phyloP scores from a whole-genome alignment of 2,329 filamentous ascomycete species.

The Colletotrichum liaoningense region DNA sequence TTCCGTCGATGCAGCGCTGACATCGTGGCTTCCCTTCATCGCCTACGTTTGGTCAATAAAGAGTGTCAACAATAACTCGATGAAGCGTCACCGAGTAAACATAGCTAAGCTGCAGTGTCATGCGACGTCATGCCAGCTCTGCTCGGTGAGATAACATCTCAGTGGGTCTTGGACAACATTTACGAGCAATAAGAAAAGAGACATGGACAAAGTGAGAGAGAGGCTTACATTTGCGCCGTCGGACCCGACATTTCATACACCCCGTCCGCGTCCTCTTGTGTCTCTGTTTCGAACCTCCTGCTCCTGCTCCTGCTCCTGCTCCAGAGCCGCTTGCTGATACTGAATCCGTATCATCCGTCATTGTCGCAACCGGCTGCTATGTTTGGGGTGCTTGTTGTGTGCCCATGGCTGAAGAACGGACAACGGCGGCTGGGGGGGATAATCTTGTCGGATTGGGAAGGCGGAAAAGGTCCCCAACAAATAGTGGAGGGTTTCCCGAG shows the following conservation, averaged over 20 bases:
- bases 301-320: neutral
- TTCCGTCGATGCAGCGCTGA: constrained; percentile 57
- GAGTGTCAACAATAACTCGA: neutral
- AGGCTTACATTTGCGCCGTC: constrained; percentile 59
- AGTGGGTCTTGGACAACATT: neutral
- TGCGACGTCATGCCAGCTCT: neutral
- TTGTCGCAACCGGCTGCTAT: constrained; percentile 1
- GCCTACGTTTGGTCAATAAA: constrained; percentile 46
- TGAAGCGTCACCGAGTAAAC: neutral
- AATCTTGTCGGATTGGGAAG: constrained; percentile 36
- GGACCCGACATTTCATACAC: constrained; percentile 60
- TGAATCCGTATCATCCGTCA: constrained; percentile 30
- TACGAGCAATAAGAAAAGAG: neutral
- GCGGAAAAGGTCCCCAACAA: constrained; percentile 18
- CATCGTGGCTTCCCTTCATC: constrained; percentile 63
- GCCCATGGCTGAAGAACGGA: constrained; percentile 11
- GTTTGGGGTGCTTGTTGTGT: neutral
- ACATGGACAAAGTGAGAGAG: neutral
- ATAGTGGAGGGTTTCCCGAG: constrained; percentile 18
- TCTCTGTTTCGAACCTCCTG: constrained; percentile 4
- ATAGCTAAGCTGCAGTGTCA: neutral
- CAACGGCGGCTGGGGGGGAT: constrained; percentile 11
- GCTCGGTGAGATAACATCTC: neutral
- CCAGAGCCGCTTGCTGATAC: constrained; percentile 10
- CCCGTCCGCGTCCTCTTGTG: constrained; percentile 53